Base-by-base conservation (phyloP, 345 rosid genomes). In the Schrenkiella parvula region DNA sequence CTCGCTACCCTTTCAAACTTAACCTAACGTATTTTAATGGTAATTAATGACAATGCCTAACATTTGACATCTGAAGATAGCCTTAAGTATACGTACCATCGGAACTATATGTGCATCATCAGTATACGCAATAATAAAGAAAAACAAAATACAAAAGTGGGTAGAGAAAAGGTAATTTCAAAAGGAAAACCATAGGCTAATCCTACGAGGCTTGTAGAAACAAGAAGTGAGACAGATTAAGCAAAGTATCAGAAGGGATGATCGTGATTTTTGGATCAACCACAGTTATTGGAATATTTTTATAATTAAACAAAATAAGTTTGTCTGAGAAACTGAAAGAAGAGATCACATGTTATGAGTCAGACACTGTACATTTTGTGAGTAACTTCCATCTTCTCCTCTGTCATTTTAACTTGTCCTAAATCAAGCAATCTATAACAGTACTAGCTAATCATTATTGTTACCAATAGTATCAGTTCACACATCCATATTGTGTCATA, bases 331-430 rank as follows among this genome's bases (percentile, higher is more conserved):
- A 53, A 65, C 32, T 64, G 71, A 64, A 52, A 64, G 76, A 71
- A 46, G 75, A 67, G 69, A 78, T 73, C 89, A 85, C 89, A 85
- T 85, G 87, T 68, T 43, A 51, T 23, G 73, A 75, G 74, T 85
- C 86, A 82, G 87, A 79, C 17, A 64, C 43, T 62, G 52, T 60
- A 72, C 57, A 68, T 75, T 77, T 77, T 66, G 51, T 46, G 41
- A 76, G 84, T 71, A 82, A 79, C 61, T 78, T 70, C 69, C 76
- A 61, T 71, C 71, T 51, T 62, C 71, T 73, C 74, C 54, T 69
- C 80, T 72, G 84, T 77, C 80, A 51, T 74, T 75, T 80, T 59
- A 75, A 69, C 66, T 47, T 50, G 78, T 78, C 70, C 84, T 74
- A 80, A 80, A 81, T 83, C 85, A 73, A 76, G 80, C 76, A 81